phyloP scores from a whole-genome alignment of 2,329 filamentous ascomycete species.

The Rhynchosporium secalis region DNA sequence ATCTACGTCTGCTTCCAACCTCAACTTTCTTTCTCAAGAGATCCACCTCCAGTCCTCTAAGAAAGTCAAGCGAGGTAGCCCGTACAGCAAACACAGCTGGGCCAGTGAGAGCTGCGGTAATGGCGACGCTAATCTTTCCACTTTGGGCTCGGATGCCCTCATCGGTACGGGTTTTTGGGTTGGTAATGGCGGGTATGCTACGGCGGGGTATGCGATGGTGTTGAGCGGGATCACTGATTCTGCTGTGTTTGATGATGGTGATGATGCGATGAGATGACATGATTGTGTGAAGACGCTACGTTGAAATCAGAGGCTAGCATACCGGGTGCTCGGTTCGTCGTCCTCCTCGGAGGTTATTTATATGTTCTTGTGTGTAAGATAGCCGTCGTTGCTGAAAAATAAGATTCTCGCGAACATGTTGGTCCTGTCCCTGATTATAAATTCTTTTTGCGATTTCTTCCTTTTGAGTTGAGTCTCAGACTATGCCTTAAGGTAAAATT shows the following conservation, averaged over 20 bases:
- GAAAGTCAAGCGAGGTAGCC: slow-evolving; percentile 22
- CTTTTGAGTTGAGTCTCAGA: not conserved
- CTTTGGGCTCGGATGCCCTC: slow-evolving; percentile 23
- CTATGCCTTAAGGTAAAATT: too few relatives aligned
- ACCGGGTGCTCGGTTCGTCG: not conserved
- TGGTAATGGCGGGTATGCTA: slow-evolving; percentile 7
- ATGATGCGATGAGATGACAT: slow-evolving; percentile 6
- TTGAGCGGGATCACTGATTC: slow-evolving; percentile 25
- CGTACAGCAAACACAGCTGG: slow-evolving; percentile 26
- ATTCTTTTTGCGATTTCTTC: not conserved
- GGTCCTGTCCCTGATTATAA: not conserved
- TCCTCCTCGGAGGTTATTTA: not conserved
- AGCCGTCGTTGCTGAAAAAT: slow-evolving; percentile 10
- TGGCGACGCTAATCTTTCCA: slow-evolving; percentile 18
- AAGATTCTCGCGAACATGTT: not conserved
- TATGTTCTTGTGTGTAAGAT: not conserved
- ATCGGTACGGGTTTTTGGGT: slow-evolving; percentile 27
- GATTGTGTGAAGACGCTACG: not conserved
- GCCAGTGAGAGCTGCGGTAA: slow-evolving; percentile 26
- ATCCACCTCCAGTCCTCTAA: slow-evolving; percentile 15
- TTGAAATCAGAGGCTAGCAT: not conserved
- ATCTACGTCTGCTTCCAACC: not conserved
- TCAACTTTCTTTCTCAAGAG: slow-evolving; percentile 11
- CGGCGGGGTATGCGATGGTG: slow-evolving; percentile 20
- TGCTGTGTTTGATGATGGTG: slow-evolving; percentile 1